A percentile compares a stretch with the other conserved stretches of the same genome.
These are phyloP conservation scores for Sporothrix mexicana DNA, from an alignment of 2,329 filamentous ascomycete genomes.

Conservation along the genomic window DNA sequence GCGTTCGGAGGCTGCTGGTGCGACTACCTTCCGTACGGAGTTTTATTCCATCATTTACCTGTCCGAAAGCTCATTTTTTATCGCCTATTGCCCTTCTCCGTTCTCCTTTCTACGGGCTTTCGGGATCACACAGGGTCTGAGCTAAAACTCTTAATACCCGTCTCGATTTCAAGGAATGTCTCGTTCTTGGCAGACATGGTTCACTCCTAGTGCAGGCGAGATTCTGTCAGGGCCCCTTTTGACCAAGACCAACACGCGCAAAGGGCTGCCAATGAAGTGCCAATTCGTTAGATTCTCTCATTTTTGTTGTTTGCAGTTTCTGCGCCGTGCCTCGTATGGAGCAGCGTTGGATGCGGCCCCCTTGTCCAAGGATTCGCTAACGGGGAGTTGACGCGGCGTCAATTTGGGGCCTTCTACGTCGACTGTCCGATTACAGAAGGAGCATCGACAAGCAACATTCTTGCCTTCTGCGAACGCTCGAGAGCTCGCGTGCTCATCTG, in stretches of 20 bases:
- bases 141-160: not conserved
- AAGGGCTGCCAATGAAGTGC: no score
- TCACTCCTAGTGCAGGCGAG: conserved; percentile 2
- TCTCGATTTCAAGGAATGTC: not conserved
- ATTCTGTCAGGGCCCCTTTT: not conserved
- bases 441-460: not conserved
- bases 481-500: conserved; percentile 21
- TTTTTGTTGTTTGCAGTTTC: no score
- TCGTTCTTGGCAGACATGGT: conserved; percentile 22
- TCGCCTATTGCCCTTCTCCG: not conserved
- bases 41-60: not conserved
- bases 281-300: no score
- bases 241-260: not conserved
- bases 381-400: conserved; percentile 3
- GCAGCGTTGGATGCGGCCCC: not conserved
- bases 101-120: not conserved
- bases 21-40: conserved; percentile 1
- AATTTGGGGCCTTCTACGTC: not conserved
- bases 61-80: no score
- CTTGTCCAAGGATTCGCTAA: not conserved
- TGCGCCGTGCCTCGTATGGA: not conserved
- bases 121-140: not conserved
- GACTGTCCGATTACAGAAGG: not conserved
- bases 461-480: not conserved
- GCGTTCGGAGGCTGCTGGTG: not conserved